Percentiles rank a stretch among this genome's conserved stretches.
phyloP scores from a whole-genome alignment of 305 asterid genomes.

The Fraxinus sp. region DNA sequence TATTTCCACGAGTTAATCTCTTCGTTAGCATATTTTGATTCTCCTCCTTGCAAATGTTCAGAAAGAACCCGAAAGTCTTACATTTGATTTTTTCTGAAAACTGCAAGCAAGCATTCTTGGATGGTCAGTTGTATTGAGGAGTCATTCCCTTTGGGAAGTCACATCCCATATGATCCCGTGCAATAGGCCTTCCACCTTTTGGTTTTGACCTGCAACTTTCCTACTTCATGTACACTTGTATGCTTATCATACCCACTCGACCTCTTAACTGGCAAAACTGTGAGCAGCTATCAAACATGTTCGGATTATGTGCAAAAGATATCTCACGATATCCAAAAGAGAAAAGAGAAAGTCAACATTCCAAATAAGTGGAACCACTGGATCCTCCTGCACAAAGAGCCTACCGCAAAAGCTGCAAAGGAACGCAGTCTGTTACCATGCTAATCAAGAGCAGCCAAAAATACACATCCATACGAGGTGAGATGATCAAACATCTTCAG shows the following conservation, averaged over 20 bases:
- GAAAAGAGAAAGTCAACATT: conserved; percentile 23
- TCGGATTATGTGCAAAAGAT: not conserved
- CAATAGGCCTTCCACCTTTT: conserved; percentile 40
- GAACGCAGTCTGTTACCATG: not conserved
- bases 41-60: conserved; percentile 29
- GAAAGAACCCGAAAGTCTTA: conserved; percentile 36
- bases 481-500: not conserved
- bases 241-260: conserved; percentile 24
- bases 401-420: conserved; percentile 32
- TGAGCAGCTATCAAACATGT: conserved; percentile 7
- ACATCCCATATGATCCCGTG: conserved; percentile 13
- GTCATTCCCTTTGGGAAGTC: conserved; percentile 43
- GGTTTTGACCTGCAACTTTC: conserved; percentile 45
- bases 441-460: not conserved
- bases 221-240: conserved; percentile 21
- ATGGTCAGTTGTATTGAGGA: conserved; percentile 13
- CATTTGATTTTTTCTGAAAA: conserved; percentile 48
- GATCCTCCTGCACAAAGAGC: conserved; percentile 16
- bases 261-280: conserved; percentile 19
- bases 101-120: conserved; percentile 25
- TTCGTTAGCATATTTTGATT: not conserved
- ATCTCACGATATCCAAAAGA: conserved; percentile 16
- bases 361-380: conserved; percentile 28
- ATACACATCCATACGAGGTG: not conserved
- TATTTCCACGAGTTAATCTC: not conserved